Base-by-base conservation (phyloP, 2,329 filamentous ascomycete species). In the Cercospora nicotianae region DNA sequence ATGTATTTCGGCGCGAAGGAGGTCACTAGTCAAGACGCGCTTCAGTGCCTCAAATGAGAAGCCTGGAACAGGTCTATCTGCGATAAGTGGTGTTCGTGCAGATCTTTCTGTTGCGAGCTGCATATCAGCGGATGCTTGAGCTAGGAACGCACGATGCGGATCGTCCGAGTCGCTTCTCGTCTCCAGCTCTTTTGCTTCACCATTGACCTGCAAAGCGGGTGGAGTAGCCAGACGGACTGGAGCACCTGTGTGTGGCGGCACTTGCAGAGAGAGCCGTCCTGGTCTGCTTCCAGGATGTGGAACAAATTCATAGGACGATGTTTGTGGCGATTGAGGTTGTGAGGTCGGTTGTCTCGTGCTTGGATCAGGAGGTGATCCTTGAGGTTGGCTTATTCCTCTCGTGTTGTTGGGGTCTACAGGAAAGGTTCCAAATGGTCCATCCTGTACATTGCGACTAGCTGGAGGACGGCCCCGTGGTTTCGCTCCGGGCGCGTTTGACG, bases 401-500 rank as follows among this genome's bases (percentile, higher is more conserved):
- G 69, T 71, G 42, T 72, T 73, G 7, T 66, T 79, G 31, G 87
- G 85, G 70, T 87, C 88, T 13, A 86, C 87, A 3, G 90, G 89
- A 71, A 91, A 91, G 0, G 90, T 90, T 4, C 88, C 89, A 72
- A 89, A 91, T 0, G 90, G 88, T 0, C 88, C 88, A 70, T 91
- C 88, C 13, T 87, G 84, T 0, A 85, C 84, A n/a, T 84, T 86
- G 28, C 88, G 86, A 73, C 90, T 91, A 65, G 89, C 91, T 0
- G 92, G 92, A 51, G 94, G 94, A 67, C 94, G 85, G 6, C 94
- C 93, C 71, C 93, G 85, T 13, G 91, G 84, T 77, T 94, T 96
- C 1, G 90, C 89, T 4, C 85, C 87, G 1, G 87, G 88, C 83
- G 45, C 85, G 83, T 16, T 87, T 87, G 67, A 86, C 87, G 70